Evolutionary conservation across 495 filamentous ascomycete genomes (phyloP).

Genomic region (Hyphodiscus hymeniophilus): DNA sequence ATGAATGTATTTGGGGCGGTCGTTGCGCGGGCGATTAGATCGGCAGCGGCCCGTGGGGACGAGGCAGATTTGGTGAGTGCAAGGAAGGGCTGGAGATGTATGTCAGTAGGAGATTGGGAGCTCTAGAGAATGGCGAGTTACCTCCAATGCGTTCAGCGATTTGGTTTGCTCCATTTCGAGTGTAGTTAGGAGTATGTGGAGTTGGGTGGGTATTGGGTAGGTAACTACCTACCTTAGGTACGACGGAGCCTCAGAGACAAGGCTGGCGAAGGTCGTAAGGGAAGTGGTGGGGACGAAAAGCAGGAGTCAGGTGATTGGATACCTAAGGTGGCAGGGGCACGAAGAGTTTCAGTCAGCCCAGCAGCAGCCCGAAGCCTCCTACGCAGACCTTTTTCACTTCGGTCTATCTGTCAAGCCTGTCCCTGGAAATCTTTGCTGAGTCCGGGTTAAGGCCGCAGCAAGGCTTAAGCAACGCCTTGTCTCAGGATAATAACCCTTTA

Average conservation of each 20-base stretch:
- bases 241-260: too few species aligned
- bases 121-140: conserved; percentile 17
- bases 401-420: neutral
- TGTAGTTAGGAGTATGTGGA: conserved; percentile 3
- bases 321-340: too few species aligned
- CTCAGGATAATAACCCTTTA: too few species aligned
- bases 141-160: conserved; percentile 73
- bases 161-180: conserved; percentile 71
- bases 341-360: too few species aligned
- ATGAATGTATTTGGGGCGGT: conserved; percentile 82
- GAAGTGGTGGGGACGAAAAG: too few species aligned
- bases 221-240: conserved; percentile 13
- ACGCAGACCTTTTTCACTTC: neutral
- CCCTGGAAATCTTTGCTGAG: conserved; percentile 3
- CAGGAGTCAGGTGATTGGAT: too few species aligned
- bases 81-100: conserved; percentile 60
- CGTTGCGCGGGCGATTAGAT: conserved; percentile 82
- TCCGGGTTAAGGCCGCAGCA: neutral
- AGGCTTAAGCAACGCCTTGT: neutral
- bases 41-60: conserved; percentile 73
- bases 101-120: conserved; percentile 6
- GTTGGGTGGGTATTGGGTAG: conserved; percentile 6
- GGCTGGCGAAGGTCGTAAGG: too few species aligned
- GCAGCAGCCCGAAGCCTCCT: too few species aligned
- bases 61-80: conserved; percentile 78